Evolutionary conservation across 805 yeast genomes (phyloP), one percentile per base, ranked within the genome.

Genomic region (Scheffersomyces stipitis): DNA sequence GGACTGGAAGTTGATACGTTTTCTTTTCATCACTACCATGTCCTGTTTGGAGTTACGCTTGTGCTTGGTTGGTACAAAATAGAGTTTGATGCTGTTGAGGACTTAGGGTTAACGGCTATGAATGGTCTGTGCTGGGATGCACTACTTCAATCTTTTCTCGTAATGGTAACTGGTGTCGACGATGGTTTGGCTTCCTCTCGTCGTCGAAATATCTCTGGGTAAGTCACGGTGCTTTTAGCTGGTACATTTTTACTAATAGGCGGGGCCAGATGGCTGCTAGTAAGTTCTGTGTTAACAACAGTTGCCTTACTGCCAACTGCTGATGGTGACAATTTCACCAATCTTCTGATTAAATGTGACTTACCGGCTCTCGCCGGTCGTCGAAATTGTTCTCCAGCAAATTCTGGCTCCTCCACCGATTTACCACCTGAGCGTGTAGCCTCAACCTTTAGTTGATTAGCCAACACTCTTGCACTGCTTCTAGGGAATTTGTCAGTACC

Each of bases 401-500:
- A 7, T 20, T 10, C 24, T 20, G 24, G 24, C 10, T 20, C 24
- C 10, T 10, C 10, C 10, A 7, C 24, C 24, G 24, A 7, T 20
- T 7, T 7, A 20, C 10, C 10, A 7, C 24, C 10, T 20, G 24
- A 7, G 7, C 9, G 24, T 20, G 10, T 18, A 14, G 41, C 34
- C 31, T 20, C 30, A 34, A 38, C 41, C 38, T 32, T 30, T 26
- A 34, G 38, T 38, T 34, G 34, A 15, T 34, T 24, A 18, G 34
- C 33, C 27, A 22, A 10, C n/a, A 20, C 9, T 20, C 10, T 20
- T 7, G 10, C 24, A 20, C n/a, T n/a, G n/a, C n/a, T n/a, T n/a
- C n/a, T n/a, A n/a, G n/a, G n/a, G n/a, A n/a, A n/a, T n/a, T n/a
- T n/a, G n/a, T n/a, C n/a, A n/a, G n/a, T n/a, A n/a, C n/a, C n/a